A percentile compares a stretch with the other conserved stretches of the same genome.
These are phyloP conservation scores for Ajuga chamaepitys DNA, from an alignment of 257 asterid species.

Conservation along the genomic window DNA sequence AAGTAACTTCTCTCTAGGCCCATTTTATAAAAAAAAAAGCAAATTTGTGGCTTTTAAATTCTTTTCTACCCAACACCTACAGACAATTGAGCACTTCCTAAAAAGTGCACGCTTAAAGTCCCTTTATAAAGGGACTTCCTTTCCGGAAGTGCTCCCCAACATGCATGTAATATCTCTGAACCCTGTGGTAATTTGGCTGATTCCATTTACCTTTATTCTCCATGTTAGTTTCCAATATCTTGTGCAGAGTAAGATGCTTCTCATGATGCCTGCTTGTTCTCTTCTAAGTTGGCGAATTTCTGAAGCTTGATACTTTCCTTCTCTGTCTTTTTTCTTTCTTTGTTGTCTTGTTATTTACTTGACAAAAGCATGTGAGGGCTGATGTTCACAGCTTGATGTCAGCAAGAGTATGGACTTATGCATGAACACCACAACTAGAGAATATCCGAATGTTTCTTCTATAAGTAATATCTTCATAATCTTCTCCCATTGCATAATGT, in stretches of 20 bases:
- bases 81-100: not conserved
- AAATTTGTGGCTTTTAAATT: not conserved
- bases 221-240: not conserved
- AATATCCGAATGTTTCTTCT: not conserved
- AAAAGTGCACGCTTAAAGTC: not conserved
- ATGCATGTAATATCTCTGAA: not conserved
- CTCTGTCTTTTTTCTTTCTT: not conserved
- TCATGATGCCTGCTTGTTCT: not conserved
- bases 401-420: not conserved
- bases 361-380: not conserved
- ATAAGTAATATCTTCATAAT: not conserved
- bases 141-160: not conserved
- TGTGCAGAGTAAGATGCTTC: conserved; percentile 5
- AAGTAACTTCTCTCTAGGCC: not conserved
- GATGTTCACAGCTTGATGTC: not conserved
- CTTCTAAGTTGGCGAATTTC: not conserved
- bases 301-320: not conserved
- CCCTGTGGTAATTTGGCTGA: not conserved
- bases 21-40: not conserved
- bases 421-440: not conserved
- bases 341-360: not conserved
- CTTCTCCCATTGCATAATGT: not conserved
- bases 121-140: not conserved
- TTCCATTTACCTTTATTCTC: not conserved
- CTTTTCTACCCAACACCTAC: not conserved